Evolutionary conservation across 108 stramenopile species (phyloP).

Genomic region (Hondaea fermentalgiana): DNA sequence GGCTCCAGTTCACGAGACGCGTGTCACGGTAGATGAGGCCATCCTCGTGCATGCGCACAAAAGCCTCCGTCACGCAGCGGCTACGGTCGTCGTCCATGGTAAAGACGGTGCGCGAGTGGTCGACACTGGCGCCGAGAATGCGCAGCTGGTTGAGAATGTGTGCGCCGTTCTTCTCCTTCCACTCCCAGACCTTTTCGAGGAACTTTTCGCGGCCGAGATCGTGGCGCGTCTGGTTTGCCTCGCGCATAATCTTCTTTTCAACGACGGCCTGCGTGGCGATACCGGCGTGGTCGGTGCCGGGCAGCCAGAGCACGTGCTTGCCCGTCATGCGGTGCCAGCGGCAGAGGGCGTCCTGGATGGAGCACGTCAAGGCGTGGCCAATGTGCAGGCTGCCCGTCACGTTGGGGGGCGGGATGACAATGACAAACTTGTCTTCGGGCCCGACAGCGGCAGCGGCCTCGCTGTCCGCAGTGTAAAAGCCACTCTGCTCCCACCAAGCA

Average conservation of each 20-base stretch:
- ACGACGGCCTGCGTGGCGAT: constrained; percentile 99
- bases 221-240: constrained; percentile 73
- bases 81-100: constrained; percentile 96
- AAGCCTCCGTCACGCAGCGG: constrained; percentile 80
- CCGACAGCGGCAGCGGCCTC: constrained; percentile 46
- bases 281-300: constrained; percentile 98
- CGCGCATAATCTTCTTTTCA: constrained; percentile 93
- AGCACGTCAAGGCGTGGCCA: constrained; percentile 95
- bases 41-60: constrained; percentile 81
- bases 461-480: constrained; percentile 76
- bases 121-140: constrained; percentile 74
- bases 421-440: constrained; percentile 85
- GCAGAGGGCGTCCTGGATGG: constrained; percentile 92
- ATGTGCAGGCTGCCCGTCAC: constrained; percentile 93
- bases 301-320: constrained; percentile 91
- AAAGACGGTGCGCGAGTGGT: constrained; percentile 93
- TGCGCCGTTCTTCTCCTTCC: constrained; percentile 89
- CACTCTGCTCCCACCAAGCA: constrained; percentile 91
- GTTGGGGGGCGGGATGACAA: constrained; percentile 99
- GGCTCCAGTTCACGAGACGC: constrained; percentile 94
- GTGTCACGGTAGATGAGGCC: constrained; percentile 88
- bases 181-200: constrained; percentile 92
- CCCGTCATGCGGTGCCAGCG: constrained; percentile 98
- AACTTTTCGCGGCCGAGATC: constrained; percentile 92
- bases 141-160: constrained; percentile 83